Conservation (phyloP, 306 rosid genomes). For the Corylus americana region DNA sequence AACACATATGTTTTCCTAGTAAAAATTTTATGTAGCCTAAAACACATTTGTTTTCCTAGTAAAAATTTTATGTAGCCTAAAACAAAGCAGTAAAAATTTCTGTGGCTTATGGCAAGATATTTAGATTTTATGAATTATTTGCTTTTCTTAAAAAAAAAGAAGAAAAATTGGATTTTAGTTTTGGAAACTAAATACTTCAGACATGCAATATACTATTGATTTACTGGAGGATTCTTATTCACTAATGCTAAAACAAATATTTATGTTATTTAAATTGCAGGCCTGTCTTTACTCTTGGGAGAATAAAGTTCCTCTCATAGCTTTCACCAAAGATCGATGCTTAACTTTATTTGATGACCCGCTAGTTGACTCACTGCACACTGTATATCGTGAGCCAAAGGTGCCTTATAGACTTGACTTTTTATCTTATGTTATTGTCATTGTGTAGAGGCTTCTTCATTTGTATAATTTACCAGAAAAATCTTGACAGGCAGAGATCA, state of each 20-base stretch:
- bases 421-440: constrained; percentile 7
- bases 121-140: constrained; percentile 11
- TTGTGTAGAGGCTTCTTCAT: constrained; percentile 18
- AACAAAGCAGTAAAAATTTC: too few relatives aligned
- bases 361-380: constrained; percentile 67
- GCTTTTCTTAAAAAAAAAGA: background rate
- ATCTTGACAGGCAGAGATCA: constrained; percentile 76
- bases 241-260: background rate
- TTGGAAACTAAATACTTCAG: constrained; percentile 15
- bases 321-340: constrained; percentile 82
- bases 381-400: constrained; percentile 86
- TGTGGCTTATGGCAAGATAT: too few relatives aligned
- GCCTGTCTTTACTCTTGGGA: constrained; percentile 80
- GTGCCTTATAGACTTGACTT: constrained; percentile 35
- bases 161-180: background rate
- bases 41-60: background rate
- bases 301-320: constrained; percentile 72
- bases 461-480: constrained; percentile 21
- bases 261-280: constrained; percentile 43
- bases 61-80: too few relatives aligned
- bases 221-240: constrained; percentile 13
- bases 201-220: constrained; percentile 16
- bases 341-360: constrained; percentile 84
- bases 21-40: too few relatives aligned
- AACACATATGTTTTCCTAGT: background rate